Conservation (phyloP, 805 yeast genomes). For the Teunomyces funiuensis region DNA sequence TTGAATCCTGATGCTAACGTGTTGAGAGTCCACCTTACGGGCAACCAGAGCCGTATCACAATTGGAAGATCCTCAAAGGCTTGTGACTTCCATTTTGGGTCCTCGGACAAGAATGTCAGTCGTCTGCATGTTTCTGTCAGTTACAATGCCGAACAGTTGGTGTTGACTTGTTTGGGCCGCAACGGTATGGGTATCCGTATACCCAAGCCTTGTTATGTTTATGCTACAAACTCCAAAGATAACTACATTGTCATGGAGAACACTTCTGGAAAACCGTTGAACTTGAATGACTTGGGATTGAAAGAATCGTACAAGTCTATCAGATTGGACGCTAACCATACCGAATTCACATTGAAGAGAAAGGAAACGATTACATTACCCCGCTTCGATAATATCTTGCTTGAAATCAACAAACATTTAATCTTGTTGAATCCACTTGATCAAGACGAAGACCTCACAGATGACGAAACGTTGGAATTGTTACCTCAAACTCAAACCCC, state of each 20-base stretch:
- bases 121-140: constrained; percentile 61
- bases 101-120: constrained; percentile 58
- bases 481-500: constrained; percentile 3
- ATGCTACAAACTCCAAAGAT: constrained; percentile 18
- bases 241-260: constrained; percentile 22
- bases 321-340: constrained; percentile 40
- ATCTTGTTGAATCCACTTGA: constrained; percentile 50
- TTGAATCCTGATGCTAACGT: constrained; percentile 33
- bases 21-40: constrained; percentile 41
- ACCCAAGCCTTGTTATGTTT: constrained; percentile 47
- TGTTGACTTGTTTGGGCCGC: constrained; percentile 72
- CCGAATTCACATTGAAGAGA: constrained; percentile 57
- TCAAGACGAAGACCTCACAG: constrained; percentile 44
- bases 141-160: constrained; percentile 45
- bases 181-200: constrained; percentile 74
- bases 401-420: constrained; percentile 74
- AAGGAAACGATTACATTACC: constrained; percentile 69
- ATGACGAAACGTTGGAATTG: constrained; percentile 40
- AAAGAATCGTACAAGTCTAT: constrained; percentile 32
- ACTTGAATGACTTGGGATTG: constrained; percentile 13
- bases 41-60: constrained; percentile 36
- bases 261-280: constrained; percentile 22
- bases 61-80: constrained; percentile 71
- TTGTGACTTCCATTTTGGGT: constrained; percentile 50
- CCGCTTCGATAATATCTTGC: constrained; percentile 53